These are phyloP conservation scores for Leccinum fallax DNA, from an alignment of 1,284 basidiomycete genomes.

Conservation along the genomic window DNA sequence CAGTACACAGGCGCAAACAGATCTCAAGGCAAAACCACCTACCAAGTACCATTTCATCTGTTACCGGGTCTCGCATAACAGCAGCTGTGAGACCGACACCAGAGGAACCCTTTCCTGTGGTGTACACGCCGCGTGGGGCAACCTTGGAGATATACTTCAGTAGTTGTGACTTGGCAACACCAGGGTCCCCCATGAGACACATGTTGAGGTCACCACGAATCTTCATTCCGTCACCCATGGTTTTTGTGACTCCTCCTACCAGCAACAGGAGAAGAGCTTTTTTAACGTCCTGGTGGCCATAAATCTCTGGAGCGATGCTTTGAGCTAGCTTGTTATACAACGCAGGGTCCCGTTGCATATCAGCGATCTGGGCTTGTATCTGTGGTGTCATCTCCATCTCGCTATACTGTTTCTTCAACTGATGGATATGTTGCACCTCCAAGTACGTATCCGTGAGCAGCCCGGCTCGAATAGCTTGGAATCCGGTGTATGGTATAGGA, in stretches of 20 bases:
- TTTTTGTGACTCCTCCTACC: slow-evolving; percentile 95
- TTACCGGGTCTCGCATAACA: slow-evolving; percentile 99
- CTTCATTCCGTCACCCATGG: slow-evolving; percentile 97
- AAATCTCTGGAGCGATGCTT: slow-evolving; percentile 98
- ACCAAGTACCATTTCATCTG: slow-evolving; percentile 99
- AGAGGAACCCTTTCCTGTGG: slow-evolving; percentile 96
- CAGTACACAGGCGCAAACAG: not conserved
- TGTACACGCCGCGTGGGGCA: slow-evolving; percentile 96
- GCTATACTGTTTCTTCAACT: slow-evolving; percentile 97
- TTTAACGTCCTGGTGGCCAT: slow-evolving; percentile 97
- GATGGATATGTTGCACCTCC: slow-evolving; percentile 88
- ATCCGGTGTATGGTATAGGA: slow-evolving; percentile 88
- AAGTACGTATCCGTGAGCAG: slow-evolving; percentile 97
- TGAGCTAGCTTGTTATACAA: slow-evolving; percentile 85
- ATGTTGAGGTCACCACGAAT: slow-evolving; percentile 98
- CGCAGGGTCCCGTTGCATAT: slow-evolving; percentile 74
- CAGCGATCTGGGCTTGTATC: slow-evolving; percentile 71
- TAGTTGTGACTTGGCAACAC: slow-evolving; percentile 98
- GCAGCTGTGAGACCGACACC: slow-evolving; percentile 99
- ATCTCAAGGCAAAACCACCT: slow-evolving; percentile 34
- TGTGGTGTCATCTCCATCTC: slow-evolving; percentile 93
- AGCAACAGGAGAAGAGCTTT: slow-evolving; percentile 94
- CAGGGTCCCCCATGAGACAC: slow-evolving; percentile 99
- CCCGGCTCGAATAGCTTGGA: slow-evolving; percentile 89
- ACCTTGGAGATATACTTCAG: slow-evolving; percentile 99